A percentile compares a stretch with the other conserved stretches of the same genome.
Evolutionary conservation across 2,329 filamentous ascomycete species (phyloP).

Genomic region (Apiospora rasikravindrae): DNA sequence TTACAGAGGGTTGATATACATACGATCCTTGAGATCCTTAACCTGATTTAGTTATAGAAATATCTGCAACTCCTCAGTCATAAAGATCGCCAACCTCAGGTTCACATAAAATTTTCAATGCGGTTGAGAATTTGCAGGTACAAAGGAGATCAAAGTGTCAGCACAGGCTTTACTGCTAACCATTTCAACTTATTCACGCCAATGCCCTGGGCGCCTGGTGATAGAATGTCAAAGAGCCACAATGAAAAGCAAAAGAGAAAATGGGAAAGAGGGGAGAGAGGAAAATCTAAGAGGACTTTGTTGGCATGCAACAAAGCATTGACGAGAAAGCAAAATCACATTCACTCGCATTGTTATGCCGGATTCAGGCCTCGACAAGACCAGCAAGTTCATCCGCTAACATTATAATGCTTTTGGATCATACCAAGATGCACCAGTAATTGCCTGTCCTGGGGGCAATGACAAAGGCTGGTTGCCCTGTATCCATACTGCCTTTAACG

Average conservation of each 20-base stretch:
- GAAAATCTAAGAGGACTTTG: not conserved
- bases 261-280: too few relatives aligned
- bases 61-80: not conserved
- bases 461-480: too few relatives aligned
- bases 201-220: not conserved
- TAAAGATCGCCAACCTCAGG: not conserved
- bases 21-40: not conserved
- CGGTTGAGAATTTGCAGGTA: not conserved
- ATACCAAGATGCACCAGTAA: too few relatives aligned
- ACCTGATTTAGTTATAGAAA: not conserved
- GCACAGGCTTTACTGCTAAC: not conserved
- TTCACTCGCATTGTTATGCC: not conserved
- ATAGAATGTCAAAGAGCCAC: not conserved
- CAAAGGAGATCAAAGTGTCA: not conserved
- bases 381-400: not conserved
- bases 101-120: not conserved
- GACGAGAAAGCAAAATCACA: not conserved
- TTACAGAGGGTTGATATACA: not conserved
- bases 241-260: too few relatives aligned
- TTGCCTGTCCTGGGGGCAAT: too few relatives aligned
- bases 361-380: not conserved
- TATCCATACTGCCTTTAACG: too few relatives aligned
- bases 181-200: not conserved
- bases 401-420: too few relatives aligned
- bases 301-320: not conserved